Evolutionary conservation across 2,329 filamentous ascomycete species (phyloP).

Genomic region (Aspergillus latus): DNA sequence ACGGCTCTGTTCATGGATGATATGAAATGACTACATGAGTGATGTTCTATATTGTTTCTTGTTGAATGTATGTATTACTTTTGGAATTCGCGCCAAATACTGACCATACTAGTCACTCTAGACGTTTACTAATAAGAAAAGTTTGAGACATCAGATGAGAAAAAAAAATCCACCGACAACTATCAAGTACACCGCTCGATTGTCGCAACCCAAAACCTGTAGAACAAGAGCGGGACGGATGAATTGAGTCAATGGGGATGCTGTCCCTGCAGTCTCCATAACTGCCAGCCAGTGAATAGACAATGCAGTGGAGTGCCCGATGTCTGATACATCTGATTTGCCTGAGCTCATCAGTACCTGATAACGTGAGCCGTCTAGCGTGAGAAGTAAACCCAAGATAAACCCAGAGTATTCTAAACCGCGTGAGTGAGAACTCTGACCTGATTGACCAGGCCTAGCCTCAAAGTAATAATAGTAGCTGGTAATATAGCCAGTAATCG

Average conservation of each 20-base stretch:
- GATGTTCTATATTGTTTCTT: slow-evolving; percentile 11
- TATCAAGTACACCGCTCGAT: slow-evolving; percentile 7
- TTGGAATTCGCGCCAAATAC: not conserved
- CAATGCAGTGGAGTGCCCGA: slow-evolving; percentile 1
- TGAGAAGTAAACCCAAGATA: not conserved
- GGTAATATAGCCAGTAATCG: not conserved
- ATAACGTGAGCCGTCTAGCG: not conserved
- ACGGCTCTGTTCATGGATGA: slow-evolving; percentile 4
- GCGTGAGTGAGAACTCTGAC: not conserved
- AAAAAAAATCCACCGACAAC: not conserved
- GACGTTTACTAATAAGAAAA: no score
- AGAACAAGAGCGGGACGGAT: slow-evolving; percentile 7
- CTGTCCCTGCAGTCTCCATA: slow-evolving; percentile 12
- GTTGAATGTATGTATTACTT: slow-evolving; percentile 6
- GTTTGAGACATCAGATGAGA: no score
- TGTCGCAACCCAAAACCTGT: not conserved
- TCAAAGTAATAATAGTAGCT: not conserved
- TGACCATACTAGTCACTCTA: not conserved
- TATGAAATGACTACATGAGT: slow-evolving; percentile 16
- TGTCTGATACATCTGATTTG: not conserved
- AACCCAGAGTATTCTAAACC: not conserved
- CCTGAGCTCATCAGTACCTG: slow-evolving; percentile 6
- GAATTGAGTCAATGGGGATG: not conserved
- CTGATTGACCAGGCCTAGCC: not conserved
- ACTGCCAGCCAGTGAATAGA: not conserved